These are phyloP conservation scores for Pyrenula massariospora DNA, from an alignment of 495 filamentous ascomycete genomes.

Conservation along the genomic window DNA sequence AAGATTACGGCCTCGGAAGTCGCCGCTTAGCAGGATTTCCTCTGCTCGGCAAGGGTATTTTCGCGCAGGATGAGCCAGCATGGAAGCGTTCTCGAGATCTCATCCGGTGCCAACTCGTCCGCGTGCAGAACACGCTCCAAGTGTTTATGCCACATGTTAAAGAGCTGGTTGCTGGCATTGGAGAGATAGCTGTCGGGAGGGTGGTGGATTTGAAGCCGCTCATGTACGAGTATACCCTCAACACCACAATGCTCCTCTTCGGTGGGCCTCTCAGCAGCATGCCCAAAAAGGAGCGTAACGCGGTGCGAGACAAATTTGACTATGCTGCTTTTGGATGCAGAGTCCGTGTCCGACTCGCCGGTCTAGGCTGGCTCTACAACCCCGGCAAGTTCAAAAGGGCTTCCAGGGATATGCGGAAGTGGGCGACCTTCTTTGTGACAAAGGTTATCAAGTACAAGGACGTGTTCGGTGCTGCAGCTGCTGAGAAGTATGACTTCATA, in stretches of 20 bases:
- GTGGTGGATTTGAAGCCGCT: constrained; percentile 37
- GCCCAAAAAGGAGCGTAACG: constrained; percentile 6
- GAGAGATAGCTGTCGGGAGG: constrained; percentile 5
- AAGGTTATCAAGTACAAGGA: constrained; percentile 12
- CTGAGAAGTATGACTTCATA: constrained; percentile 5
- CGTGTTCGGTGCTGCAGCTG: constrained; percentile 10
- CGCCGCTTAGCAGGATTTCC: constrained; percentile 14
- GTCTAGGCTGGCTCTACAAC: constrained; percentile 32
- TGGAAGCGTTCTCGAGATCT: constrained; percentile 28
- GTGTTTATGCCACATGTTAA: constrained; percentile 32
- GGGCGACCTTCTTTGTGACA: constrained; percentile 30
- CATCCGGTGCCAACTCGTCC: constrained; percentile 27
- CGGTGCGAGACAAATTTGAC: constrained; percentile 8
- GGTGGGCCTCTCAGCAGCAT: constrained; percentile 26
- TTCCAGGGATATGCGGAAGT: constrained; percentile 26
- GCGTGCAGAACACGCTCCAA: constrained; percentile 20
- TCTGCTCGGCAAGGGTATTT: constrained; percentile 36
- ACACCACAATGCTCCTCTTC: constrained; percentile 36
- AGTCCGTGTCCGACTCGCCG: too few species aligned
- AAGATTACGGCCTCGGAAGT: constrained; percentile 20
- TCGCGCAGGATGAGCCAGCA: constrained; percentile 21
- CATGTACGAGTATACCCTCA: constrained; percentile 37
- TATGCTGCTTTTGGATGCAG: too few species aligned
- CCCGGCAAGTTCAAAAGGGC: constrained; percentile 23
- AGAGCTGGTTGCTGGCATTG: constrained; percentile 27